These are phyloP conservation scores for Posidonia australis DNA, from an alignment of 106 monocot genomes.

Conservation along the genomic window DNA sequence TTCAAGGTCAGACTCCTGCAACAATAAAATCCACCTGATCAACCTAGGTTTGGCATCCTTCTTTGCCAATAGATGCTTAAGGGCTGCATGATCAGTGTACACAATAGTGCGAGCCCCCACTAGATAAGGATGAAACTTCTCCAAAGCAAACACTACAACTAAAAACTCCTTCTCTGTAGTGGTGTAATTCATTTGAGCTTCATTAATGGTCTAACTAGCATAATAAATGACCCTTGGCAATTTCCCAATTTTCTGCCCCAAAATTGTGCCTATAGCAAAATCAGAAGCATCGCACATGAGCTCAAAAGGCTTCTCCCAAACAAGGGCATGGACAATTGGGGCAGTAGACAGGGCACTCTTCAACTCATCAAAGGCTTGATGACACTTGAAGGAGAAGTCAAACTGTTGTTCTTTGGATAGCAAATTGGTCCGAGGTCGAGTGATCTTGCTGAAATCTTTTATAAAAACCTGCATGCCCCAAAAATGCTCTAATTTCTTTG, in stretches of 20 bases:
- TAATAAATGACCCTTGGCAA: neutral
- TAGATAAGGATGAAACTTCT: slow-evolving; percentile 2
- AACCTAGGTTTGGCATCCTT: slow-evolving; percentile 3
- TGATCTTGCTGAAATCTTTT: too few relatives aligned
- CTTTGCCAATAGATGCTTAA: neutral
- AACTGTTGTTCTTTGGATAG: too few relatives aligned
- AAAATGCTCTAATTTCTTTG: neutral
- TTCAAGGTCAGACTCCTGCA: slow-evolving; percentile 8
- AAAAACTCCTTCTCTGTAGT: neutral
- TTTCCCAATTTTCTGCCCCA: neutral
- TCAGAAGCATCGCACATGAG: neutral
- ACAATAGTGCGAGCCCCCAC: neutral
- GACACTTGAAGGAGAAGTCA: too few relatives aligned
- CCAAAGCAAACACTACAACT: neutral
- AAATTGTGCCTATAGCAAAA: neutral
- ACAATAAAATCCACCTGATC: slow-evolving; percentile 4
- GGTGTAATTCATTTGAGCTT: slow-evolving; percentile 4
- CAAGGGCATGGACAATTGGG: neutral
- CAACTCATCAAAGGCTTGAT: too few relatives aligned
- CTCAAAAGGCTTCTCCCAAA: neutral
- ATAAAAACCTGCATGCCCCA: neutral
- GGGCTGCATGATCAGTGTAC: slow-evolving; percentile 2
- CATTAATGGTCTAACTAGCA: slow-evolving; percentile 1
- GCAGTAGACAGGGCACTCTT: too few relatives aligned
- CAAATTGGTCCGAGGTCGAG: neutral